These are phyloP conservation scores for Dendrobium nobile DNA, from an alignment of 106 monocot species.

Conservation along the genomic window DNA sequence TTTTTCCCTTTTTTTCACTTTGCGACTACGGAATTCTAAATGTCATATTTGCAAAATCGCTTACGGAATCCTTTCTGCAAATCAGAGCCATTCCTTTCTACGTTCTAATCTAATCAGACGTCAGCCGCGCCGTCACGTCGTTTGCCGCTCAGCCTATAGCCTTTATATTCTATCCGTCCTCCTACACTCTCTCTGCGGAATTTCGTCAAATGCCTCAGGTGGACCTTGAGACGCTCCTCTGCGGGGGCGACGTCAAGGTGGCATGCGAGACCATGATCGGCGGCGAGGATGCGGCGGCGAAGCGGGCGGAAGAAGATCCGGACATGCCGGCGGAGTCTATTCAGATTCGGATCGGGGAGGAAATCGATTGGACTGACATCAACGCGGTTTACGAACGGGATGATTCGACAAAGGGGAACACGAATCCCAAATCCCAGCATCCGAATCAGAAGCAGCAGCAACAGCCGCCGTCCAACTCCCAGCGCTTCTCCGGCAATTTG, in stretches of 20 bases:
- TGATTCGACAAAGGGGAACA: conserved; percentile 61
- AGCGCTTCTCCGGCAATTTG: conserved; percentile 57
- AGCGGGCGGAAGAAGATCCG: conserved; percentile 10
- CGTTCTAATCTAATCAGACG: no score
- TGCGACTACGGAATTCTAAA: no score
- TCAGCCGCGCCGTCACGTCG: no score
- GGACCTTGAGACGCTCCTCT: conserved; percentile 15
- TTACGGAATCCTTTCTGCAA: no score
- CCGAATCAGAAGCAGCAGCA: background rate
- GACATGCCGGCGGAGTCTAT: conserved; percentile 35
- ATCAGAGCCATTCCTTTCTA: no score
- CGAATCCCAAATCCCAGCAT: conserved; percentile 57
- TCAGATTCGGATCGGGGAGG: conserved; percentile 15
- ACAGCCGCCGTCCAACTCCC: conserved; percentile 27
- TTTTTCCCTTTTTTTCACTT: no score
- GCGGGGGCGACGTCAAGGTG: conserved; percentile 13
- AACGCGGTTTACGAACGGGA: conserved; percentile 51
- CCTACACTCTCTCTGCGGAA: no score
- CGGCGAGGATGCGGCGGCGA: background rate
- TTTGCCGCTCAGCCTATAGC: no score
- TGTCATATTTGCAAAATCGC: no score
- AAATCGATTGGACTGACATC: conserved; percentile 17
- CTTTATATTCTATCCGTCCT: no score
- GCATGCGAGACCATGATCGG: conserved; percentile 15
- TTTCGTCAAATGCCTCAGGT: conserved; percentile 20